phyloP scores from a whole-genome alignment of 73 alveolate species.

The Paramecium sexaurelia region DNA sequence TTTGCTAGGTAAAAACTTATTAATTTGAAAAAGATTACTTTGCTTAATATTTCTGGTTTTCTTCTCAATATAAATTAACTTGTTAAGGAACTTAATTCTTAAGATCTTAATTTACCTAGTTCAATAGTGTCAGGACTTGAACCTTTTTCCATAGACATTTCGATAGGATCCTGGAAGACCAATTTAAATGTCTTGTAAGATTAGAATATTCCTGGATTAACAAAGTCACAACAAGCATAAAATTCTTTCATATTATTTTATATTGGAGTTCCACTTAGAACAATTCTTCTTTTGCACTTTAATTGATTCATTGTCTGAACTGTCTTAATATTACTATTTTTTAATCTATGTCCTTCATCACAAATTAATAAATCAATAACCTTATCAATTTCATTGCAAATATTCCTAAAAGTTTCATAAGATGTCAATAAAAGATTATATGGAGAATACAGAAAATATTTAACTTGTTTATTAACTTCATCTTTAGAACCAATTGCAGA shows the following conservation, averaged over 20 bases:
- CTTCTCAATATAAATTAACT: slow-evolving; percentile 91
- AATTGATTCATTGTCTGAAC: slow-evolving; percentile 67
- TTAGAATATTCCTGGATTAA: slow-evolving; percentile 67
- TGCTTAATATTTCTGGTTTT: slow-evolving; percentile 82
- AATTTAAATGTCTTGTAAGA: slow-evolving; percentile 30
- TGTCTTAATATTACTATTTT: slow-evolving; percentile 77
- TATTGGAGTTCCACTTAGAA: slow-evolving; percentile 98
- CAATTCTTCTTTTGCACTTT: slow-evolving; percentile 74
- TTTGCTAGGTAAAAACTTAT: slow-evolving; percentile 89
- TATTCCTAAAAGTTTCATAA: slow-evolving; percentile 62
- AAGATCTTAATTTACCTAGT: slow-evolving; percentile 55
- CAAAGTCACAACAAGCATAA: slow-evolving; percentile 69
- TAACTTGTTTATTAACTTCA: background rate
- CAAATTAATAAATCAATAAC: slow-evolving; percentile 77
- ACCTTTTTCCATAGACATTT: slow-evolving; percentile 34
- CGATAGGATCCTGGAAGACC: slow-evolving; percentile 60
- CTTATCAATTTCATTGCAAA: slow-evolving; percentile 40
- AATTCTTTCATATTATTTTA: slow-evolving; percentile 91
- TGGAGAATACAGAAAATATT: background rate
- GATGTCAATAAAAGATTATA: slow-evolving; percentile 49
- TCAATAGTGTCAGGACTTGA: slow-evolving; percentile 54
- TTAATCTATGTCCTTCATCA: slow-evolving; percentile 90
- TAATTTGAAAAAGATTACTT: background rate
- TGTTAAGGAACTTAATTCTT: slow-evolving; percentile 57
- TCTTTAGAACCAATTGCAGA: slow-evolving; percentile 45